Percentiles rank a stretch among this genome's conserved stretches.
These are phyloP conservation scores for Oleoguttula mirabilis DNA, from an alignment of 495 filamentous ascomycete genomes.

Conservation along the genomic window DNA sequence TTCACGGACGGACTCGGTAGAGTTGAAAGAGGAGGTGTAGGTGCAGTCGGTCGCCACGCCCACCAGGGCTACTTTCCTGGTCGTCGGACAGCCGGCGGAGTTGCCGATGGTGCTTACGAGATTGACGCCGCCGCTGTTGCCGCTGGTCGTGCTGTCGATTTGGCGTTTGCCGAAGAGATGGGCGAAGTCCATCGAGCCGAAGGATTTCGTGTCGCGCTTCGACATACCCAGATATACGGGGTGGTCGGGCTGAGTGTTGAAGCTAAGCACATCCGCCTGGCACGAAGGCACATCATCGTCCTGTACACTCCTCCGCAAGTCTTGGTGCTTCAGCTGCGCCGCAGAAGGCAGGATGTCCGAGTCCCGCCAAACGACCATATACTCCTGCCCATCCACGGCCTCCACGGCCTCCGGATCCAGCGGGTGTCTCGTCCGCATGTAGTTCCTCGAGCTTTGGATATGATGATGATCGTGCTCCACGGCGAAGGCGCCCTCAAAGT, in stretches of 20 bases:
- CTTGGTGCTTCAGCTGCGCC: slow-evolving; percentile 30
- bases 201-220: slow-evolving; percentile 34
- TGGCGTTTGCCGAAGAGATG: slow-evolving; percentile 47
- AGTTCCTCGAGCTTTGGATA: slow-evolving; percentile 64
- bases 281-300: slow-evolving; percentile 34
- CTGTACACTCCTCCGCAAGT: slow-evolving; percentile 32
- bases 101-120: slow-evolving; percentile 68
- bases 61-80: slow-evolving; percentile 78
- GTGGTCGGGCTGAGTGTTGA: slow-evolving; percentile 56
- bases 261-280: slow-evolving; percentile 52
- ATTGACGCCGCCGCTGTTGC: slow-evolving; percentile 77
- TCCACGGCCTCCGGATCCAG: slow-evolving; percentile 58
- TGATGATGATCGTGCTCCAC: slow-evolving; percentile 74
- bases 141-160: slow-evolving; percentile 43
- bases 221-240: slow-evolving; percentile 43
- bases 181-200: slow-evolving; percentile 43
- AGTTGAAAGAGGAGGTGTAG: slow-evolving; percentile 60
- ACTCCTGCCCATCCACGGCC: slow-evolving; percentile 46
- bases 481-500: slow-evolving; percentile 88
- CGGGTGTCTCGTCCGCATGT: slow-evolving; percentile 56
- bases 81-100: slow-evolving; percentile 70
- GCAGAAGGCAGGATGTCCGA: slow-evolving; percentile 53
- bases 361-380: slow-evolving; percentile 85
- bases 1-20: slow-evolving; percentile 42
- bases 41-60: slow-evolving; percentile 89